These are phyloP conservation scores for Teunomyces barrocoloradensis DNA, from an alignment of 805 yeast genomes.

Conservation along the genomic window DNA sequence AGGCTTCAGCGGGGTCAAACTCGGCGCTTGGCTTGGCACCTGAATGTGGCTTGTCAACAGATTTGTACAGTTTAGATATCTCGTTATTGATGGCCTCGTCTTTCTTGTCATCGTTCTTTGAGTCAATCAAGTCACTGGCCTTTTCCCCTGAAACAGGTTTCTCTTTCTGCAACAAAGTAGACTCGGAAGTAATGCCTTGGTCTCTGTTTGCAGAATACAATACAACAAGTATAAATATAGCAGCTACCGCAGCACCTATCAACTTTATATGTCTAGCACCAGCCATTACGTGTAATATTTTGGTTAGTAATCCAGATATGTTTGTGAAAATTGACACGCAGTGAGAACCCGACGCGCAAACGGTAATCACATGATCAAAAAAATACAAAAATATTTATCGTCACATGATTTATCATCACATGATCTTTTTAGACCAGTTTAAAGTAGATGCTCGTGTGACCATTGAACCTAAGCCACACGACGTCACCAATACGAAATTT, in stretches of 20 bases:
- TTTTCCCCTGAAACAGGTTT: not conserved
- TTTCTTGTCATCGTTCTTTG: constrained; percentile 32
- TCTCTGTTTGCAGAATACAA: constrained; percentile 4
- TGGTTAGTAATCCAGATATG: not conserved
- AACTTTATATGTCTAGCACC: constrained; percentile 8
- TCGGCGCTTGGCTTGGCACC: constrained; percentile 1
- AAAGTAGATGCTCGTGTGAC: not conserved
- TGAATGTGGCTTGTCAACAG: not conserved
- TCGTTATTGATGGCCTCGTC: constrained; percentile 42
- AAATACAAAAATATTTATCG: no score
- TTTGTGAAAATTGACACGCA: not conserved
- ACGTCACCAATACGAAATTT: not conserved
- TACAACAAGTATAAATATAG: constrained; percentile 5
- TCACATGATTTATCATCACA: not conserved
- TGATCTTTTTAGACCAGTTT: not conserved
- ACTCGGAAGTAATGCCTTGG: not conserved
- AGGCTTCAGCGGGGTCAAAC: constrained; percentile 40
- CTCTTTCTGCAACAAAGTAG: not conserved
- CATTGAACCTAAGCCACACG: not conserved
- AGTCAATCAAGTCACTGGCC: constrained; percentile 27
- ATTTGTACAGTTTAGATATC: constrained; percentile 20
- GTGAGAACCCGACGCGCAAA: not conserved
- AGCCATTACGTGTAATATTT: constrained; percentile 2
- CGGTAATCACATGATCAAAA: not conserved
- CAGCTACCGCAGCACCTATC: constrained; percentile 4